These are phyloP conservation scores for Pseudofabraea citricarpa DNA, from an alignment of 2,329 filamentous ascomycete species.

Conservation along the genomic window DNA sequence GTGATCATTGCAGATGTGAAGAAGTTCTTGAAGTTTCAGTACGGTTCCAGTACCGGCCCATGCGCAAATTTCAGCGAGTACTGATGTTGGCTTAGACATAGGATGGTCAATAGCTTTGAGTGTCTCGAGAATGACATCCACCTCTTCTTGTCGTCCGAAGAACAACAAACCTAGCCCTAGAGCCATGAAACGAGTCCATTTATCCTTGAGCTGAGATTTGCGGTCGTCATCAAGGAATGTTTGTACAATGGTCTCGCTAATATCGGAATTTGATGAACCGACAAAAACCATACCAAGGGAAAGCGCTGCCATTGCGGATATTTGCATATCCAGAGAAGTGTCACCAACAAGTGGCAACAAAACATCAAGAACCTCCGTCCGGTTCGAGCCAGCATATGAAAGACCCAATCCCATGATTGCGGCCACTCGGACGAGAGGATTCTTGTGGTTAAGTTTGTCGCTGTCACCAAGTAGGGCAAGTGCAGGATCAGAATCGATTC, in stretches of 20 bases:
- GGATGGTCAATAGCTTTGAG: conserved; percentile 96
- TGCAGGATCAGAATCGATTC: conserved; percentile 83
- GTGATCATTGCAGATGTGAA: conserved; percentile 97
- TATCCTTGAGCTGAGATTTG: conserved; percentile 86
- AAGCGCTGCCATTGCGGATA: conserved; percentile 92
- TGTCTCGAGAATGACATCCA: conserved; percentile 96
- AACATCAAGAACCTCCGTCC: conserved; percentile 78
- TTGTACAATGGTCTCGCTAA: conserved; percentile 87
- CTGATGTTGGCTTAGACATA: conserved; percentile 92
- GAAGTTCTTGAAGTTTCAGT: conserved; percentile 91
- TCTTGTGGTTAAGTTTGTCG: conserved; percentile 75
- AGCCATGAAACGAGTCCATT: conserved; percentile 96
- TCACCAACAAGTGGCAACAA: conserved; percentile 86
- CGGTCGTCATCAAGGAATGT: conserved; percentile 93
- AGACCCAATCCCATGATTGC: conserved; percentile 95
- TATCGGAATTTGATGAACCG: conserved; percentile 84
- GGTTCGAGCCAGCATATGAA: conserved; percentile 91
- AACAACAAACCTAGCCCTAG: conserved; percentile 89
- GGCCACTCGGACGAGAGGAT: conserved; percentile 70
- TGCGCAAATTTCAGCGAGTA: conserved; percentile 92
- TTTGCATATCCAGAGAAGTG: conserved; percentile 82
- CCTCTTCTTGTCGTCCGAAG: conserved; percentile 95
- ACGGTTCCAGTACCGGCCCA: conserved; percentile 98
- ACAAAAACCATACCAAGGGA: conserved; percentile 88
- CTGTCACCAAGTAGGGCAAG: conserved; percentile 78